phyloP scores from a whole-genome alignment of 2,329 filamentous ascomycete genomes.

The Fusarium sambucinum region DNA sequence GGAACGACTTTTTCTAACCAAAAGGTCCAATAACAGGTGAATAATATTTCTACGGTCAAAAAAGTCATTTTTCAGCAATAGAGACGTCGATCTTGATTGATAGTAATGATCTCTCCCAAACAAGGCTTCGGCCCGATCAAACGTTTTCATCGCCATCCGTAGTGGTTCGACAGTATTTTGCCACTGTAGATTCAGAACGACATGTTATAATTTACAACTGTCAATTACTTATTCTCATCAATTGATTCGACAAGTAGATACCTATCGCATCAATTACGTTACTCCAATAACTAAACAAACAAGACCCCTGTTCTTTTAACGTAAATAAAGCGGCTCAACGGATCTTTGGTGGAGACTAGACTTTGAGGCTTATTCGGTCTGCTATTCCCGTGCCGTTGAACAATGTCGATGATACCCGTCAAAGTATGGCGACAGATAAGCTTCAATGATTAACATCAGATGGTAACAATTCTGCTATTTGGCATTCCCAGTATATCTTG shows the following conservation, averaged over 20 bases:
- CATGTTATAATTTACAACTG: not conserved
- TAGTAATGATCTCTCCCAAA: not conserved
- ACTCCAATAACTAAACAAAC: slow-evolving; percentile 1
- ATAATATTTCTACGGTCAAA: too few species aligned
- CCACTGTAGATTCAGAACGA: not conserved
- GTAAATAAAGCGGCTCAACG: slow-evolving; percentile 26
- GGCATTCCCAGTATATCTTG: not conserved
- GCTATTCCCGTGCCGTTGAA: slow-evolving; percentile 4
- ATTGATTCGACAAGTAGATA: not conserved
- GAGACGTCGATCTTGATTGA: not conserved
- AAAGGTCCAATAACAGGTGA: too few species aligned
- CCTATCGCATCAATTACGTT: slow-evolving; percentile 21
- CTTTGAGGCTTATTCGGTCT: not conserved
- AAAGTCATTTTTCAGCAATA: too few species aligned
- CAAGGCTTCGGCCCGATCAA: slow-evolving; percentile 1
- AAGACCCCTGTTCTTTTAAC: slow-evolving; percentile 25
- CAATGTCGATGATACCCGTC: not conserved
- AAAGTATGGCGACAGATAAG: not conserved
- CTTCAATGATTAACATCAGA: not conserved
- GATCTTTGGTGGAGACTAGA: slow-evolving; percentile 9
- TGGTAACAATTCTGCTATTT: not conserved
- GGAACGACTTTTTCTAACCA: too few species aligned
- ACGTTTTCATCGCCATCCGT: not conserved
- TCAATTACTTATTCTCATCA: not conserved
- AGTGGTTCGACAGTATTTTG: not conserved